Percentiles rank a stretch among this genome's conserved stretches.
These are phyloP conservation scores for Albifimbria verrucaria DNA, from an alignment of 2,329 filamentous ascomycete genomes.

Conservation along the genomic window DNA sequence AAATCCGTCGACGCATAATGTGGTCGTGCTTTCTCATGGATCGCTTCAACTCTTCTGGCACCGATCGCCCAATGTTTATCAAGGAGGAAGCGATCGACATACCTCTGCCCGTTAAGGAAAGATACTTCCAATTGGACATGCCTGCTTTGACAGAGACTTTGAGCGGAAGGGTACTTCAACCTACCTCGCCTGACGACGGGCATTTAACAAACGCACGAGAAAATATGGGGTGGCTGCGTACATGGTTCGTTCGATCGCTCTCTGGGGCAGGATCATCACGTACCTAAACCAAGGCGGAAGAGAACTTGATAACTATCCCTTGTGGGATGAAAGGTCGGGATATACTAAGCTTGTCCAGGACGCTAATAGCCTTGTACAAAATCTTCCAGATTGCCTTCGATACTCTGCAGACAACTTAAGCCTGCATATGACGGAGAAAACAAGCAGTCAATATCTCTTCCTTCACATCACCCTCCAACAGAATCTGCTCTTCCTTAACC, in stretches of 20 bases:
- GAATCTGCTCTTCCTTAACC: constrained; percentile 84
- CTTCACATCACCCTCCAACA: constrained; percentile 89
- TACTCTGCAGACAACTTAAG: constrained; percentile 82
- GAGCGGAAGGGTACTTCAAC: constrained; percentile 65
- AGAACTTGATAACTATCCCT: constrained; percentile 69
- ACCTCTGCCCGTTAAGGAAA: constrained; percentile 86
- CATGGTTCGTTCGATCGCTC: constrained; percentile 76
- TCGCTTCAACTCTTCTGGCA: constrained; percentile 93
- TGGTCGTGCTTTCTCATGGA: constrained; percentile 99
- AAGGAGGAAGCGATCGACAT: constrained; percentile 86
- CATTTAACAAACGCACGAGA: constrained; percentile 64
- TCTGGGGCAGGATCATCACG: constrained; percentile 87
- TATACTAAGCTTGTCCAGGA: constrained; percentile 70
- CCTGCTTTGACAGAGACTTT: constrained; percentile 82
- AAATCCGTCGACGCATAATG: constrained; percentile 92
- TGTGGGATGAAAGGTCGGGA: constrained; percentile 80
- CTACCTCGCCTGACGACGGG: constrained; percentile 59
- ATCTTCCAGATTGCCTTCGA: constrained; percentile 67
- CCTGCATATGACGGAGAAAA: constrained; percentile 77
- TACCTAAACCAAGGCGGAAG: constrained; percentile 90
- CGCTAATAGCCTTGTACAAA: constrained; percentile 64
- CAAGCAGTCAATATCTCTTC: constrained; percentile 89
- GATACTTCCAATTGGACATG: constrained; percentile 86
- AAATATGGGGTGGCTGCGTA: constrained; percentile 96
- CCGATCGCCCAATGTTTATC: constrained; percentile 86